Evolutionary conservation across 768 basidiomycete genomes (phyloP).

Genomic region (Tylopilus rubrobrunneus): DNA sequence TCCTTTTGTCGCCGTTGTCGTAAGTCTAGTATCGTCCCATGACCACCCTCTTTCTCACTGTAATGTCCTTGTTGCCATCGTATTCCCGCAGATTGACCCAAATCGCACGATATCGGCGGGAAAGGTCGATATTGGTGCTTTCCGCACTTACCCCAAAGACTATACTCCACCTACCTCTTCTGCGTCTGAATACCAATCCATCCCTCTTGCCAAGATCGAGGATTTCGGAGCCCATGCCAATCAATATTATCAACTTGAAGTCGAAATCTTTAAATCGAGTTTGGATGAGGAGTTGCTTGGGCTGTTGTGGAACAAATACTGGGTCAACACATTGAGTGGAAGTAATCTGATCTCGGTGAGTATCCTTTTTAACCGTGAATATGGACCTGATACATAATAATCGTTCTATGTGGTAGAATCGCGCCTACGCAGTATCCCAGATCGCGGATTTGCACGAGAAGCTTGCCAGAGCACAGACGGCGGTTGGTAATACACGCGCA

Average conservation of each 20-base stretch:
- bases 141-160: slow-evolving; percentile 94
- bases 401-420: slow-evolving; percentile 56
- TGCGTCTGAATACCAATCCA: slow-evolving; percentile 89
- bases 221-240: slow-evolving; percentile 99
- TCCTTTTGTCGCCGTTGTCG: slow-evolving; percentile 96
- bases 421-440: slow-evolving; percentile 90
- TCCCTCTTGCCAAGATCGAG: slow-evolving; percentile 95
- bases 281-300: slow-evolving; percentile 86
- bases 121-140: slow-evolving; percentile 98
- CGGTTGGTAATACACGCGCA: slow-evolving; percentile 57
- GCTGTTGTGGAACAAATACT: slow-evolving; percentile 98
- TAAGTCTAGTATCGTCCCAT: slow-evolving; percentile 36
- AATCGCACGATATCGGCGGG: slow-evolving; percentile 98
- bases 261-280: slow-evolving; percentile 91
- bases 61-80: neutral
- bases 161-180: slow-evolving; percentile 76
- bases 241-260: slow-evolving; percentile 91
- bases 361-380: neutral
- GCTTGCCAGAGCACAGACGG: slow-evolving; percentile 63
- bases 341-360: slow-evolving; percentile 88
- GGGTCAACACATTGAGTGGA: slow-evolving; percentile 95
- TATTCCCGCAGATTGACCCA: slow-evolving; percentile 74
- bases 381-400: neutral
- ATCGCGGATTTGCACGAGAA: slow-evolving; percentile 89
- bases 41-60: neutral